Evolutionary conservation across 139 green algal genomes (phyloP).

Genomic region (Closterium sp.): DNA sequence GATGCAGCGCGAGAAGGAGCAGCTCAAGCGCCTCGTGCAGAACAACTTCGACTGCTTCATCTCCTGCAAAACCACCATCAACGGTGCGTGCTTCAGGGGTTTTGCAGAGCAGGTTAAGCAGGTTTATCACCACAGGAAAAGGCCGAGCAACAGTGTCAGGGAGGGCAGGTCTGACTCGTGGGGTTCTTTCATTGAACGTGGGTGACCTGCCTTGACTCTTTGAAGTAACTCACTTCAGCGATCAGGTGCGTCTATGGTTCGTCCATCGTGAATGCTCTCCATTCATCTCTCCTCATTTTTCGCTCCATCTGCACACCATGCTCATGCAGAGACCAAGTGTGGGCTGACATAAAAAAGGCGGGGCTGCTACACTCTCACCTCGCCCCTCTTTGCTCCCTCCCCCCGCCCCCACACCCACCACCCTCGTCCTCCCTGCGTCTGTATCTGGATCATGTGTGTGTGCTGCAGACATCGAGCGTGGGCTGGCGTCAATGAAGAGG

Average conservation of each 20-base stretch:
- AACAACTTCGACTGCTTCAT: conserved; percentile 92
- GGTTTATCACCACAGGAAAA: too few relatives aligned
- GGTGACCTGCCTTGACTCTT: too few relatives aligned
- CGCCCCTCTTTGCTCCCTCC: too few relatives aligned
- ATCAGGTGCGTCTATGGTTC: too few relatives aligned
- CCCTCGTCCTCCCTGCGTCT: background rate
- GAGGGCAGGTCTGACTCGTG: background rate
- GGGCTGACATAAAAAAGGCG: background rate
- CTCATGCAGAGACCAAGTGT: background rate
- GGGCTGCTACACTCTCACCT: too few relatives aligned
- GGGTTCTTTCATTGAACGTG: background rate
- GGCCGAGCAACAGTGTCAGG: too few relatives aligned
- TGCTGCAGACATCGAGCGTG: background rate
- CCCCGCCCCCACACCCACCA: too few relatives aligned
- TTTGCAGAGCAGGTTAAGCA: too few relatives aligned
- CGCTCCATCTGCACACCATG: too few relatives aligned
- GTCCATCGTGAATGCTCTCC: too few relatives aligned
- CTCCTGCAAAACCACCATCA: conserved; percentile 84
- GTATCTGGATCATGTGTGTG: background rate
- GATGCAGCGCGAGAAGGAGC: conserved; percentile 70
- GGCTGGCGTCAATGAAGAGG: background rate
- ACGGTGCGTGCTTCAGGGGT: conserved; percentile 63
- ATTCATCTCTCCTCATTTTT: too few relatives aligned
- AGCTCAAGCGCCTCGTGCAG: conserved; percentile 81
- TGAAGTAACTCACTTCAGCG: too few relatives aligned